phyloP scores from a whole-genome alignment of 2,329 filamentous ascomycete genomes.

The Trichocomaceae sp. region DNA sequence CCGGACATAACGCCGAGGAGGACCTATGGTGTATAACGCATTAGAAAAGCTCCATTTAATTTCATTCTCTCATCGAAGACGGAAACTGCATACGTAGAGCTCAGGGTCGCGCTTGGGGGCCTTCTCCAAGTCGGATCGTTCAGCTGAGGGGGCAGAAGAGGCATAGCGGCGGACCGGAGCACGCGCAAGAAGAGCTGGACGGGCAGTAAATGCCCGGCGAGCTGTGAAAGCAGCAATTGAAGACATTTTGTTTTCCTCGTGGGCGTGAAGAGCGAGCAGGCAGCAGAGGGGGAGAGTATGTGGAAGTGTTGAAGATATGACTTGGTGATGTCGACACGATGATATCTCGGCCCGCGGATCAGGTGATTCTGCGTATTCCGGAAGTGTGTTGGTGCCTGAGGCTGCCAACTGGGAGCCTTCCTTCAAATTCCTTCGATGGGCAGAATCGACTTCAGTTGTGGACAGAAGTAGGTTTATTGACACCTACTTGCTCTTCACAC shows the following conservation, averaged over 20 bases:
- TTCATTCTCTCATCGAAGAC: conserved; percentile 7
- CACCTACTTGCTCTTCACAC: too few species aligned
- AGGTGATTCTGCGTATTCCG: conserved; percentile 11
- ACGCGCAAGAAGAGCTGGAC: conserved; percentile 28
- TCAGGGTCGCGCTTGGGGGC: conserved; percentile 65
- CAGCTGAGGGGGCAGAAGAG: conserved; percentile 36
- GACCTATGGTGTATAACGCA: conserved; percentile 51
- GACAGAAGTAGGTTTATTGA: too few species aligned
- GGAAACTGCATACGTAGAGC: conserved; percentile 56
- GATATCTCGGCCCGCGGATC: conserved; percentile 14
- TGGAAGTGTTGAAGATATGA: conserved; percentile 3
- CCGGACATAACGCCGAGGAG: conserved; percentile 86
- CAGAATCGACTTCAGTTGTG: not conserved
- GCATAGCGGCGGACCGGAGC: conserved; percentile 33
- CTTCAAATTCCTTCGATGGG: too few species aligned
- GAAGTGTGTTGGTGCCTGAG: not conserved
- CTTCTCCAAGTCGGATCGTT: conserved; percentile 51
- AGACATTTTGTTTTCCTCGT: conserved; percentile 29
- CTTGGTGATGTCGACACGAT: conserved; percentile 11
- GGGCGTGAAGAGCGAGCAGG: not conserved
- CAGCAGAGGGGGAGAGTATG: conserved; percentile 1
- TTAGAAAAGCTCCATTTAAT: not conserved
- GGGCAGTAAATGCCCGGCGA: conserved; percentile 34
- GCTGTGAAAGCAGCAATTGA: conserved; percentile 37
- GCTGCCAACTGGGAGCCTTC: not conserved